Percentiles rank a stretch among this genome's conserved stretches.
These are phyloP conservation scores for Stephania yunnanensis DNA, from an alignment of 164 flowering plant species.

Conservation along the genomic window DNA sequence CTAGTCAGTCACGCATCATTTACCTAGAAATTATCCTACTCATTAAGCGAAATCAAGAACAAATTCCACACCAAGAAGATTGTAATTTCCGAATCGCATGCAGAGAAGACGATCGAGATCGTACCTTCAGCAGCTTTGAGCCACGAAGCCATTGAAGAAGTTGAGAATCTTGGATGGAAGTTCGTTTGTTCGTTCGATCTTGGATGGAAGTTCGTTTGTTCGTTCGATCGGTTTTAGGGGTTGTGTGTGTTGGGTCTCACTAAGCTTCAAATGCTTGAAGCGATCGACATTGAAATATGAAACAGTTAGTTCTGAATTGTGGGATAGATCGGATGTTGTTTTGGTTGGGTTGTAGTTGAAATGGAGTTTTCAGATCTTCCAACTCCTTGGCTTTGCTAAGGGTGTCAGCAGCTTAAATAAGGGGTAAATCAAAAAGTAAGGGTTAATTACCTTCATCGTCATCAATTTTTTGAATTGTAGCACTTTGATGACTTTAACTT, in stretches of 20 bases:
- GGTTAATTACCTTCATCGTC: no score
- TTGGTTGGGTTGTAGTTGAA: background rate
- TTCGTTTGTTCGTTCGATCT: background rate
- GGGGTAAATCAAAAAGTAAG: no score
- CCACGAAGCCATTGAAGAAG: slow-evolving; percentile 60
- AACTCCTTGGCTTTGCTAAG: background rate
- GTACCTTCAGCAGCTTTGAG: slow-evolving; percentile 90
- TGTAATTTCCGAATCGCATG: background rate
- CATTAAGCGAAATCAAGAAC: background rate
- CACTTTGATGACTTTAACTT: no score
- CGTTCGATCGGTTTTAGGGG: background rate
- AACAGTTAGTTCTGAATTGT: background rate
- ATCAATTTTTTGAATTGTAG: no score
- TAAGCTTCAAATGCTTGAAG: background rate
- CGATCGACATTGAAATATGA: background rate
- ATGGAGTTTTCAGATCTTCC: background rate
- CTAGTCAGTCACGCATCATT: background rate
- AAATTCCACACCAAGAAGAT: background rate
- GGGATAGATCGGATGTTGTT: background rate
- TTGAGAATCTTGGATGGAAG: background rate
- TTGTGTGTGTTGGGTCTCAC: background rate
- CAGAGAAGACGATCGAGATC: slow-evolving; percentile 7
- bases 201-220: background rate
- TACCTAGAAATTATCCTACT: background rate
- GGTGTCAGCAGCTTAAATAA: background rate